Evolutionary conservation across 1,284 basidiomycete species (phyloP), one percentile per base, ranked within the genome.

Genomic region (Trametes sp.): DNA sequence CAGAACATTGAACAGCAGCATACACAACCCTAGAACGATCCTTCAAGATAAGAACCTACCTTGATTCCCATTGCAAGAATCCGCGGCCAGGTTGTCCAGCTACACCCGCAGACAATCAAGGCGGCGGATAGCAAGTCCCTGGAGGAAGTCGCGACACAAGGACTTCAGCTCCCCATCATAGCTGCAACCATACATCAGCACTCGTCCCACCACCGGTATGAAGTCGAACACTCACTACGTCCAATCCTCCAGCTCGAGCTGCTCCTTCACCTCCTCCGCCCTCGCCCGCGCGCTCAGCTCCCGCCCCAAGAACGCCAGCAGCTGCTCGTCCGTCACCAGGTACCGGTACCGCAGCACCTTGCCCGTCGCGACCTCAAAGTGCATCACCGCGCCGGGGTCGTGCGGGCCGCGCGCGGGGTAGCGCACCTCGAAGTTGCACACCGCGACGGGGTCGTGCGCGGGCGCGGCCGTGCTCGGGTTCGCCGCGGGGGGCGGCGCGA

Each of bases 391-490:
- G 4, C 62, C 65, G 36, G 38, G 59, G 10, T 11, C 48, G n/a
- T 8, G 38, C 38, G 16, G 52, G 11, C 24, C 28, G 24, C 21
- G 46, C 14, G 38, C 21, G 33, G 57, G 45, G 59, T 55, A 61
- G 49, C 62, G 64, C 59, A 67, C 57, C 62, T 67, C 62, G 57
- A 54, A 67, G 60, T 64, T 64, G 62, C 62, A 67, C 60, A 67
- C 65, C 60, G 62, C 57, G 41, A 64, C 65, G 36, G 65, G 62
- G 55, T 67, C 65, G 60, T 59, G 65, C 49, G 65, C 45, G 38
- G 38, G 62, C 54, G 60, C 49, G 13, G 54, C 53, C 26, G 65
- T 59, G 53, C 54, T 53, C 45, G 54, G 16, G 57, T 61, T 62
- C 59, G 59, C 28, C 4, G 65, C 8, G 4, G 59, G 33, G 4